A percentile compares a stretch with the other conserved stretches of the same genome.
Evolutionary conservation across 1,139 yeast genomes (phyloP).

Genomic region (Candida mesenterica): DNA sequence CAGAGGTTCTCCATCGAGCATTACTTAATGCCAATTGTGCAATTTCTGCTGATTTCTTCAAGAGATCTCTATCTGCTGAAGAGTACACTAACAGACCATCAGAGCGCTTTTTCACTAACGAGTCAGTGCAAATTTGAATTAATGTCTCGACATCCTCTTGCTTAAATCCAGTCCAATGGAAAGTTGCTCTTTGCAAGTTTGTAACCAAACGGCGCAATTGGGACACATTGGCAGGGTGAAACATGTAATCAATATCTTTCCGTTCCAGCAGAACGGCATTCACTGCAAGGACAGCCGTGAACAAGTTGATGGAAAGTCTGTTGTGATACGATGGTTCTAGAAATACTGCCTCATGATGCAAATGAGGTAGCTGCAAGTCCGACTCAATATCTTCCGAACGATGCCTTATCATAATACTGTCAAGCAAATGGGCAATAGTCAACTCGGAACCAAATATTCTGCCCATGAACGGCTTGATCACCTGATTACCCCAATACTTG

Average conservation of each 20-base stretch:
- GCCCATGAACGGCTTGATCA: slow-evolving; percentile 48
- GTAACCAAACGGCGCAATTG: slow-evolving; percentile 57
- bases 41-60: slow-evolving; percentile 40
- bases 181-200: slow-evolving; percentile 64
- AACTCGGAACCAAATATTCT: slow-evolving; percentile 38
- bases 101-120: slow-evolving; percentile 34
- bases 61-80: slow-evolving; percentile 34
- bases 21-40: slow-evolving; percentile 51
- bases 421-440: slow-evolving; percentile 41
- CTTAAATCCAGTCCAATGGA: slow-evolving; percentile 73
- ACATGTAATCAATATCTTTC: slow-evolving; percentile 67
- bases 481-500: slow-evolving; percentile 45
- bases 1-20: slow-evolving; percentile 54
- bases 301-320: slow-evolving; percentile 57
- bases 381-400: slow-evolving; percentile 44
- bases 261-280: slow-evolving; percentile 75
- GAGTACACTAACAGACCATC: slow-evolving; percentile 25
- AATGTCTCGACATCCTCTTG: slow-evolving; percentile 53
- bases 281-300: slow-evolving; percentile 64
- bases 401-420: slow-evolving; percentile 55
- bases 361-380: slow-evolving; percentile 57
- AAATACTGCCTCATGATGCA: slow-evolving; percentile 57
- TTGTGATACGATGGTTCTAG: slow-evolving; percentile 62
- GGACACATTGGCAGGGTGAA: slow-evolving; percentile 54
- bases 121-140: slow-evolving; percentile 46